Evolutionary conservation across 495 filamentous ascomycete genomes (phyloP).

Genomic region (Cercophora samala): DNA sequence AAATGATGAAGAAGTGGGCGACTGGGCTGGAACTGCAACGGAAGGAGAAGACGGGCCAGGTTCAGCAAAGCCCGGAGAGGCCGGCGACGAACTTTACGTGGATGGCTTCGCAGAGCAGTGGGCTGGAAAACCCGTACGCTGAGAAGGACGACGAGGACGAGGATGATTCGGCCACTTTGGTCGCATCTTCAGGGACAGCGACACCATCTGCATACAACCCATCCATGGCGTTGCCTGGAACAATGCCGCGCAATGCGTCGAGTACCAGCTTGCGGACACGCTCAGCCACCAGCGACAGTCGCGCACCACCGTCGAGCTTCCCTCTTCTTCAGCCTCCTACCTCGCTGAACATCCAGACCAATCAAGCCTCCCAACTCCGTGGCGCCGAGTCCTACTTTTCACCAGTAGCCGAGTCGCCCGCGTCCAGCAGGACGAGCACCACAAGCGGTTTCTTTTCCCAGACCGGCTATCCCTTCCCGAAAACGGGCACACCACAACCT

Average conservation of each 20-base stretch:
- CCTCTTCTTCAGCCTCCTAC: slow-evolving; percentile 57
- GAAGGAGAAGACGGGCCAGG: slow-evolving; percentile 46
- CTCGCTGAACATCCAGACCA: slow-evolving; percentile 70
- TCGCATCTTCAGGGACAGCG: slow-evolving; percentile 9
- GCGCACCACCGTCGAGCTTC: slow-evolving; percentile 64
- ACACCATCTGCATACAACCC: slow-evolving; percentile 22
- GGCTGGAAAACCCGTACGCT: slow-evolving; percentile 73
- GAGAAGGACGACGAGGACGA: slow-evolving; percentile 79
- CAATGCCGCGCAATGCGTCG: slow-evolving; percentile 73
- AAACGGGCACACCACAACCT: slow-evolving; percentile 60
- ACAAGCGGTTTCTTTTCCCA: slow-evolving; percentile 57
- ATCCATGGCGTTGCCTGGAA: slow-evolving; percentile 23
- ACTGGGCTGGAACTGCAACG: slow-evolving; percentile 57
- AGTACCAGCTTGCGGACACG: slow-evolving; percentile 76
- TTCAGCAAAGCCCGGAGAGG: slow-evolving; percentile 37
- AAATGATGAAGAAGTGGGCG: slow-evolving; percentile 89
- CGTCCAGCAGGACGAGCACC: slow-evolving; percentile 73
- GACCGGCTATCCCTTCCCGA: slow-evolving; percentile 69
- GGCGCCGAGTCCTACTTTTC: slow-evolving; percentile 83
- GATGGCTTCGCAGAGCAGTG: slow-evolving; percentile 59
- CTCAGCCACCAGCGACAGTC: slow-evolving; percentile 72
- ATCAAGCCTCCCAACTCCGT: slow-evolving; percentile 49
- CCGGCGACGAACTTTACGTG: slow-evolving; percentile 66
- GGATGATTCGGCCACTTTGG: slow-evolving; percentile 46
- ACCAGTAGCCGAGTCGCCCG: slow-evolving; percentile 76